Evolutionary conservation across 192 early-diverging fungal species (phyloP).

Genomic region (Rhizophagus sp.): DNA sequence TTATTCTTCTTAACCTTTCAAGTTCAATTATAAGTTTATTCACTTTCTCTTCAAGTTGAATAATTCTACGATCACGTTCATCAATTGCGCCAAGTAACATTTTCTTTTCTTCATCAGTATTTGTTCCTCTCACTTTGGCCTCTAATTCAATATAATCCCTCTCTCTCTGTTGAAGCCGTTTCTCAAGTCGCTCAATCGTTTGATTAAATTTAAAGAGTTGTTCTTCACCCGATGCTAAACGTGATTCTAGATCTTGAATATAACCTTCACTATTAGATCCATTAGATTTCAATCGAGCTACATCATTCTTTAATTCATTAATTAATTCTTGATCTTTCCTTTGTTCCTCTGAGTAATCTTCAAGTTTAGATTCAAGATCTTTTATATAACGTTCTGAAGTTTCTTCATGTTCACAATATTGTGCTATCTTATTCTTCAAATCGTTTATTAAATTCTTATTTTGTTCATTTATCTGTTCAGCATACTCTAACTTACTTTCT

Average conservation of each 20-base stretch:
- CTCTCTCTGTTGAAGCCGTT: conserved; percentile 5
- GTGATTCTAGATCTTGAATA: conserved; percentile 35
- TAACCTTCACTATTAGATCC: conserved; percentile 30
- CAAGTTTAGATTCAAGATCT: conserved; percentile 13
- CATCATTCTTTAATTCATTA: not conserved
- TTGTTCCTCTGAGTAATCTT: not conserved
- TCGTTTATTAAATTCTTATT: conserved; percentile 10
- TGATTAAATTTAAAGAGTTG: not conserved
- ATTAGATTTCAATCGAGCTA: conserved; percentile 1
- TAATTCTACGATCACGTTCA: conserved; percentile 2
- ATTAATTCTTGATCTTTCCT: conserved; percentile 21
- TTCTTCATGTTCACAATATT: conserved; percentile 8
- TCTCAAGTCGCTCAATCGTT: conserved; percentile 13
- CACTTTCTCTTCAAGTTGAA: conserved; percentile 12
- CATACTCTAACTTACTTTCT: conserved; percentile 44
- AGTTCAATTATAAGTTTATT: conserved; percentile 4
- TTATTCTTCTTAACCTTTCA: not conserved
- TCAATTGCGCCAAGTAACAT: not conserved
- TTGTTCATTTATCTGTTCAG: conserved; percentile 23
- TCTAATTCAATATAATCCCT: not conserved
- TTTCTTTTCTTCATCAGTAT: not conserved
- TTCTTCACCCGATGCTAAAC: conserved; percentile 31
- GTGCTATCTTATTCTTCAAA: not conserved
- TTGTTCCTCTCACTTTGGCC: not conserved
- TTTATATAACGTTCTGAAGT: conserved; percentile 17